Evolutionary conservation across 1,284 basidiomycete species (phyloP), one percentile per base, ranked within the genome.

Genomic region (Malassezia dermatis): DNA sequence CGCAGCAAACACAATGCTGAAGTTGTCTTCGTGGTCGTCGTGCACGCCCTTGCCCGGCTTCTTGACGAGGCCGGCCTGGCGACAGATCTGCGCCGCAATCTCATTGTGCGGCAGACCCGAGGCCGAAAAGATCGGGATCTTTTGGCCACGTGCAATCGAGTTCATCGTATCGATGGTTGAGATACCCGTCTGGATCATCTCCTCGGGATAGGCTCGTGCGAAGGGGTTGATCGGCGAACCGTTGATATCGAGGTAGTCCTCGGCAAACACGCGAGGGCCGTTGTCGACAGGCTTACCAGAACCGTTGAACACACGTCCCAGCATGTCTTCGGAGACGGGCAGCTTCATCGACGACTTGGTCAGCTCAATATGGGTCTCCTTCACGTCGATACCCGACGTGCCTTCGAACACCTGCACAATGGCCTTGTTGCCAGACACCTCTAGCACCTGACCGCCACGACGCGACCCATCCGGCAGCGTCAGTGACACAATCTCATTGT

Each of bases 101-200:
- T 98, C 89, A 77, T 99, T 98, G 80, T 99, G 94, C 46, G 94
- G 94, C 54, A 99, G 80, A 83, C 94, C 93, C 56, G 94, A 89
- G 43, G 94, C 94, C 57, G 90, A 96, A 81, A 99, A 99, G 77
- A 98, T 99, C 60, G 94, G 94, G 64, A 99, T 98, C 83, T 99
- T 99, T 78, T 99, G 94, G 43, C 94, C 94, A 80, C 94, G 89
- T 56, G 94, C 94, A 75, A 99, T 98, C 60, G 93, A 94, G 79
- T 98, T 94, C 71, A 77, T 77, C 24, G 62, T 65, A 53, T 74
- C 71, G 54, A 74, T 74, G 31, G 94, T 98, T 35, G 93, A 96
- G 75, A 98, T 98, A 79, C 94, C 94, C 19, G 94, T 98, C 78
- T 98, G 94, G 66, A 99, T 98, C 94, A 99, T 99, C 79, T 99